Conservation (phyloP, 2,329 filamentous ascomycete species). For the Arthrobotrys sinensis region DNA sequence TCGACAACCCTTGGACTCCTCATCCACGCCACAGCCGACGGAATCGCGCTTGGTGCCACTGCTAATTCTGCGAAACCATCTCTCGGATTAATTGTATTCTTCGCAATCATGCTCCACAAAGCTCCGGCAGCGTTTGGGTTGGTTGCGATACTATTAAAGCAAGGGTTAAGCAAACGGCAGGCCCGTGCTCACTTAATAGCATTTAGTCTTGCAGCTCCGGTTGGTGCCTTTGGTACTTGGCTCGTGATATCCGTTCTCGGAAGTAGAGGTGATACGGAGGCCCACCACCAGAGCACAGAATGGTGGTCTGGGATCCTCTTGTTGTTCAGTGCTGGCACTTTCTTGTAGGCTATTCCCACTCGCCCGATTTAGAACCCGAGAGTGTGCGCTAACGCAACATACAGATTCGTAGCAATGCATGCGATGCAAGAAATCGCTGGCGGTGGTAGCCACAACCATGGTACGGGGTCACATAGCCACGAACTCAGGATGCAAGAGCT, state of each 20-base stretch:
- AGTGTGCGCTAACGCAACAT: constrained; percentile 62
- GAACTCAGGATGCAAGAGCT: constrained; percentile 64
- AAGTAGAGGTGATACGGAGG: constrained; percentile 76
- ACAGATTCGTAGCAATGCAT: constrained; percentile 96
- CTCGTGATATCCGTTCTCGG: constrained; percentile 81
- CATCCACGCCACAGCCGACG: constrained; percentile 94
- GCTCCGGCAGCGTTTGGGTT: constrained; percentile 95
- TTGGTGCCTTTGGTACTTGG: constrained; percentile 88
- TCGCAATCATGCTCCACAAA: constrained; percentile 98
- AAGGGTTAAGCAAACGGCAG: constrained; percentile 88
- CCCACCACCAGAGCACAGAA: constrained; percentile 42
- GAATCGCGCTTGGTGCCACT: constrained; percentile 94
- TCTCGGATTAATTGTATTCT: constrained; percentile 90
- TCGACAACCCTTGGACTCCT: constrained; percentile 94
- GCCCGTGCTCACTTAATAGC: constrained; percentile 87
- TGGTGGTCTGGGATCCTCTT: constrained; percentile 95
- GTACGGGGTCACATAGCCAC: constrained; percentile 66
- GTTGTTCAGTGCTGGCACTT: constrained; percentile 95
- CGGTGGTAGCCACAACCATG: constrained; percentile 30
- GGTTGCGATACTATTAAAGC: constrained; percentile 89
- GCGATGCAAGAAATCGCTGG: constrained; percentile 82
- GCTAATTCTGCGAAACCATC: constrained; percentile 80
- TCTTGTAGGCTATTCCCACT: constrained; percentile 78
- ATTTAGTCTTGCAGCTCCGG: constrained; percentile 91
- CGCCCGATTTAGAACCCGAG: neutral